Conservation (phyloP, 148 eudicot species). For the Fagopyrum homotropicum region DNA sequence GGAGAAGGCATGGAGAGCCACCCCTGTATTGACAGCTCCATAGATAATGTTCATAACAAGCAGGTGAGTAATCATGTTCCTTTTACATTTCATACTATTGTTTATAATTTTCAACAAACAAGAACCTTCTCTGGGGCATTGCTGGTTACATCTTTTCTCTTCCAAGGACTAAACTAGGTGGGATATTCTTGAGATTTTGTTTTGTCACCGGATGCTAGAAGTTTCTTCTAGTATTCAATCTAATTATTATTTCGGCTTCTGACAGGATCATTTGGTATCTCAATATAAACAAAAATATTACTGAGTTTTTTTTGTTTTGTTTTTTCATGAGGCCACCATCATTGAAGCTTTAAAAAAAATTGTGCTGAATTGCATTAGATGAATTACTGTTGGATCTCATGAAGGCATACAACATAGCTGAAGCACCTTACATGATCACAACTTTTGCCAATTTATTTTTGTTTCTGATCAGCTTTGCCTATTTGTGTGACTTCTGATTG, state of each 20-base stretch:
- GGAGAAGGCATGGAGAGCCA: constrained; percentile 42
- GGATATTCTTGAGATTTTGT: background rate
- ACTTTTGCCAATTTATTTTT: background rate
- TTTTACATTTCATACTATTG: background rate
- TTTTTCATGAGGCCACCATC: background rate
- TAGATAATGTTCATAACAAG: constrained; percentile 48
- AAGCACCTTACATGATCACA: background rate
- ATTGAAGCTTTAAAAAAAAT: background rate
- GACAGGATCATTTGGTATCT: background rate
- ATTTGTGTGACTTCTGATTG: background rate
- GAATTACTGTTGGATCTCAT: background rate
- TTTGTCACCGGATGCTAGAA: background rate
- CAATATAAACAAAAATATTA: background rate
- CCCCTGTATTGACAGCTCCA: constrained; percentile 46
- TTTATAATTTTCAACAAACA: background rate
- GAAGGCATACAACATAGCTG: background rate
- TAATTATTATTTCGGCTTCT: background rate
- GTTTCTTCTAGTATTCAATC: background rate
- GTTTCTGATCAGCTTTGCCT: background rate
- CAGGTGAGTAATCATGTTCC: constrained; percentile 37
- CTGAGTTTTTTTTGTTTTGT: background rate
- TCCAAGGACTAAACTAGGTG: background rate
- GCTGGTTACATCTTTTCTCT: background rate
- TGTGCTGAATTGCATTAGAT: background rate
- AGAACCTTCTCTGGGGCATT: background rate